These are phyloP conservation scores for Lactarius indigo DNA, from an alignment of 768 basidiomycete genomes.

Conservation along the genomic window DNA sequence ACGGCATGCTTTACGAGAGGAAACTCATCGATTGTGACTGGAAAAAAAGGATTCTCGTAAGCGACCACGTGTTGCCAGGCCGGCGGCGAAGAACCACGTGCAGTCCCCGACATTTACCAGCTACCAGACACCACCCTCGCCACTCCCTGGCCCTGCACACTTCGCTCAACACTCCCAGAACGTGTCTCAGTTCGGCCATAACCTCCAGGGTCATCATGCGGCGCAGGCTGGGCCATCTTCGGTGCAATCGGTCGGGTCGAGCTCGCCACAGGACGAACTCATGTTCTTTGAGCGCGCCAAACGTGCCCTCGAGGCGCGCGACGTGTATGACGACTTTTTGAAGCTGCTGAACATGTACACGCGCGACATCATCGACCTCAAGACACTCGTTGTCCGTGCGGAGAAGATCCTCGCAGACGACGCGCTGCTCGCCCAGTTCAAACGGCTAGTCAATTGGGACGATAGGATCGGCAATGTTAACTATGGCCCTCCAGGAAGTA, in stretches of 20 bases:
- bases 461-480: slow-evolving; percentile 56
- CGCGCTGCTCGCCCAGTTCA: slow-evolving; percentile 80
- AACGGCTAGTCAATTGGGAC: slow-evolving; percentile 80
- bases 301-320: slow-evolving; percentile 67
- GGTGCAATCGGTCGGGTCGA: slow-evolving; percentile 16
- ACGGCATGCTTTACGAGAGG: not conserved
- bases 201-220: slow-evolving; percentile 19
- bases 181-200: slow-evolving; percentile 13
- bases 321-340: slow-evolving; percentile 89
- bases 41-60: slow-evolving; percentile 26
- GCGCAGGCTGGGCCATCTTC: slow-evolving; percentile 16
- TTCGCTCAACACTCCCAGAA: slow-evolving; percentile 14
- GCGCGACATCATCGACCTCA: slow-evolving; percentile 85
- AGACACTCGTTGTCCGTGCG: slow-evolving; percentile 77
- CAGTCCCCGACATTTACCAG: slow-evolving; percentile 26
- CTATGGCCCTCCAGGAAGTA: slow-evolving; percentile 73
- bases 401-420: slow-evolving; percentile 77
- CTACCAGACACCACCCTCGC: slow-evolving; percentile 23
- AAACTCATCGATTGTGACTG: slow-evolving; percentile 1
- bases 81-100: slow-evolving; percentile 20
- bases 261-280: slow-evolving; percentile 63
- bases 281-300: slow-evolving; percentile 95
- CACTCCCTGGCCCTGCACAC: slow-evolving; percentile 20
- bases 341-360: slow-evolving; percentile 90
- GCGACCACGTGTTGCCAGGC: slow-evolving; percentile 21